Evolutionary conservation across 768 basidiomycete genomes (phyloP), one percentile per base, ranked within the genome.

Genomic region (Suillus ampliporus): DNA sequence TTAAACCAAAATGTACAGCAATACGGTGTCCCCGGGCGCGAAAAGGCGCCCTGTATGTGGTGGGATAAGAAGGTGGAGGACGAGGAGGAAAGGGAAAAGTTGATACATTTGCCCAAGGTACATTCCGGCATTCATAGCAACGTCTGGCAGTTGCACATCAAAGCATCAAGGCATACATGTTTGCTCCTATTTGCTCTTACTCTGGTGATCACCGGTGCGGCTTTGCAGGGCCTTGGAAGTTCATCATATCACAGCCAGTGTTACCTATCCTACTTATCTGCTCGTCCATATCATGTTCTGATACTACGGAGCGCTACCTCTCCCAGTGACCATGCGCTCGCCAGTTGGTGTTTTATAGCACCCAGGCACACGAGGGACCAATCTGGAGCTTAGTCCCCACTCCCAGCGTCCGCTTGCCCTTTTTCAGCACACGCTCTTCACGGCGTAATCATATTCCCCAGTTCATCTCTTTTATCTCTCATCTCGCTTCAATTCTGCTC

Each of bases 41-140:
- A 23, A 28, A 23, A 35, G 44, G 13, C 35, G 35, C 34, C 17
- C 11, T 11, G 28, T 51, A 5, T 17, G 15, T 48, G 26, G 60
- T 61, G 52, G 31, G 53, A 54, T 46, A 38, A 21, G 63, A 26
- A 40, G 38, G 46, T 35, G 58, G 19, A 60, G 44, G 52, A 31
- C 13, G 51, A 63, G 21, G 43, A 47, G 48, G 58, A 61, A 60
- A 34, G 38, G 2, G 37, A 38, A 40, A 28, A 23, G 59, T 46
- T 64, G 17, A 47, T 47, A 53, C 31, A 53, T 28, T 43, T 48
- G 26, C n/a, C n/a, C n/a, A n/a, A n/a, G 31, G 54, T 64, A 53
- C 64, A 69, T 64, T 64, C 73, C 50, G 58, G 54, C 60, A 46
- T 56, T 61, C 68, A 65, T 67, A 26, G 69, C 63, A 67, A 68